These are phyloP conservation scores for Celoporthe dispersa DNA, from an alignment of 2,329 filamentous ascomycete species.

Conservation along the genomic window DNA sequence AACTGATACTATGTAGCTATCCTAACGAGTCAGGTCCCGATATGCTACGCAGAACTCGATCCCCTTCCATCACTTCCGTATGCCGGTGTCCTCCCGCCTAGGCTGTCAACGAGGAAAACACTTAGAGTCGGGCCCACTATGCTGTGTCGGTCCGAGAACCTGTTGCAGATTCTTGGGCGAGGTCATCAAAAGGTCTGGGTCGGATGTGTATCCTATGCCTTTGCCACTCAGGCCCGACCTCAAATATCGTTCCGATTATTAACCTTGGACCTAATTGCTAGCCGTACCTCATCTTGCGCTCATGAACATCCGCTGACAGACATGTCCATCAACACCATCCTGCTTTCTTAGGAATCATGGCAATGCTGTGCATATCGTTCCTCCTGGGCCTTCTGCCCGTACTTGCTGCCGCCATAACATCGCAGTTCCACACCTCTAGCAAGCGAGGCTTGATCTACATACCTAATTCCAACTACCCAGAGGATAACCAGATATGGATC, in stretches of 20 bases:
- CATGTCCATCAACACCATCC: background rate
- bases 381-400: constrained; percentile 10
- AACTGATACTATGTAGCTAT: background rate
- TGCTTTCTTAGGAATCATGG: background rate
- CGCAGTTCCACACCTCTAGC: constrained; percentile 15
- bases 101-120: background rate
- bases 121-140: background rate
- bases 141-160: background rate
- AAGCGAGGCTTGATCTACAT: constrained; percentile 19
- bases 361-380: background rate
- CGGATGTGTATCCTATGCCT: background rate
- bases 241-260: background rate
- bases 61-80: background rate
- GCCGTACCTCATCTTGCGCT: background rate
- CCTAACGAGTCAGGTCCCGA: background rate
- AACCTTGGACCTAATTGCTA: background rate
- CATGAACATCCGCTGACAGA: background rate
- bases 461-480: constrained; percentile 14
- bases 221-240: background rate
- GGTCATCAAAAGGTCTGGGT: background rate
- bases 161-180: background rate
- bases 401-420: constrained; percentile 9
- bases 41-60: background rate
- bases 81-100: background rate
- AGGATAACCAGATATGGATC: constrained; percentile 14